Evolutionary conservation across 1,284 basidiomycete species (phyloP).

Genomic region (Moesziomyces sp.): DNA sequence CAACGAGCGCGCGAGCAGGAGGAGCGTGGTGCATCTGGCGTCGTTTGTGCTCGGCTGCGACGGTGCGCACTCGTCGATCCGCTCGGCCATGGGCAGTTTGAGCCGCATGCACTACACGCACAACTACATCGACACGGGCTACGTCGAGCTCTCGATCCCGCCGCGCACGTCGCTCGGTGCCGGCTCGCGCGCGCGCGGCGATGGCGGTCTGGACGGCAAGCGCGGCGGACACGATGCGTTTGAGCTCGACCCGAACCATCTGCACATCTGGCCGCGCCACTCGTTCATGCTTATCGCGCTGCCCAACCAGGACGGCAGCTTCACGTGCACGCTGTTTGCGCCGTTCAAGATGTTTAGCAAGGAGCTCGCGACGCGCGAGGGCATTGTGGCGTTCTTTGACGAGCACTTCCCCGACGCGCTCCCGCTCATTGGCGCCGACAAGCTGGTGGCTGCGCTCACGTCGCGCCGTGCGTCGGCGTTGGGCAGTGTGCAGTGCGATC

Average conservation of each 20-base stretch:
- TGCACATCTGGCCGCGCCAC: conserved; percentile 98
- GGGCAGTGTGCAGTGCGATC: conserved; percentile 88
- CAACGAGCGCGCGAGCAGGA: conserved; percentile 11
- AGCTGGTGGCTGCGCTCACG: conserved; percentile 79
- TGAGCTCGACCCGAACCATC: conserved; percentile 89
- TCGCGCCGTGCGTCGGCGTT: conserved; percentile 86
- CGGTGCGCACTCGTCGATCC: conserved; percentile 47
- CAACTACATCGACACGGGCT: conserved; percentile 92
- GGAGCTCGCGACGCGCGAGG: conserved; percentile 61
- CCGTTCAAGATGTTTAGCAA: conserved; percentile 80
- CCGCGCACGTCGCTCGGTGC: conserved; percentile 73
- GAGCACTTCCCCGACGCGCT: conserved; percentile 88
- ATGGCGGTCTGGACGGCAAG: conserved; percentile 22
- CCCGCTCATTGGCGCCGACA: conserved; percentile 81
- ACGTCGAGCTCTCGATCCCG: conserved; percentile 95
- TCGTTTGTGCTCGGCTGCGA: conserved; percentile 58
- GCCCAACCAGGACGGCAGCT: conserved; percentile 74
- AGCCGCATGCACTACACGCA: conserved; percentile 83
- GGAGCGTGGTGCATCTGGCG: conserved; percentile 17
- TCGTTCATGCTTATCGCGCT: conserved; percentile 99
- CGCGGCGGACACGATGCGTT: conserved; percentile 70
- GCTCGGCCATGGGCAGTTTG: conserved; percentile 71
- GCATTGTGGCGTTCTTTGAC: conserved; percentile 81
- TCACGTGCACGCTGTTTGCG: conserved; percentile 84
- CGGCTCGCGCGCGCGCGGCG: conserved; percentile 71